Evolutionary conservation across 2,329 filamentous ascomycete genomes (phyloP).

Genomic region (Eutypa lata): DNA sequence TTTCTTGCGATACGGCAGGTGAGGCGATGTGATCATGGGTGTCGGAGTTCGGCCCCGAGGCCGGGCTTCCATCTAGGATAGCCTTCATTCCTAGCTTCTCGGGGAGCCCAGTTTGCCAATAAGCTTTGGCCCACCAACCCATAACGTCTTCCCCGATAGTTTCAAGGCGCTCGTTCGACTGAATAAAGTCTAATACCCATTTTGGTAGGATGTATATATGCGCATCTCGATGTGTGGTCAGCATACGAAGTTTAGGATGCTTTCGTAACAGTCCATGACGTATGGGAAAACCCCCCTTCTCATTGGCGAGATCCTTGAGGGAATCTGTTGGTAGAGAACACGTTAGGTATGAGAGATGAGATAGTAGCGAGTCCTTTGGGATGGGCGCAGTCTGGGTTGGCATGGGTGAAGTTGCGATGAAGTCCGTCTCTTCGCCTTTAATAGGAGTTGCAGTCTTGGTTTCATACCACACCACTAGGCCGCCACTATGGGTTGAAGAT

Average conservation of each 20-base stretch:
- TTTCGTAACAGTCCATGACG: slow-evolving; percentile 73
- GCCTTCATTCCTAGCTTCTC: slow-evolving; percentile 73
- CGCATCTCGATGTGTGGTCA: slow-evolving; percentile 82
- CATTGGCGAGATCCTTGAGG: slow-evolving; percentile 76
- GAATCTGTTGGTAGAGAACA: slow-evolving; percentile 86
- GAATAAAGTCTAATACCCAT: slow-evolving; percentile 85
- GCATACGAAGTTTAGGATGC: slow-evolving; percentile 74
- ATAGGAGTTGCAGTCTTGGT: slow-evolving; percentile 72
- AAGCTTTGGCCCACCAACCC: slow-evolving; percentile 92
- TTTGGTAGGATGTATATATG: slow-evolving; percentile 93
- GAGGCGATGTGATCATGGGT: slow-evolving; percentile 17
- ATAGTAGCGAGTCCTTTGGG: slow-evolving; percentile 62
- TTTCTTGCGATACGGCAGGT: slow-evolving; percentile 15
- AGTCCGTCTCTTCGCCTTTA: slow-evolving; percentile 91
- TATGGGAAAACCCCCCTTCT: slow-evolving; percentile 68
- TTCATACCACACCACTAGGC: slow-evolving; percentile 86
- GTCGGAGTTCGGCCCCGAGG: slow-evolving; percentile 36
- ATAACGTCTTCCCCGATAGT: slow-evolving; percentile 88
- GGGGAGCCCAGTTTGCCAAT: slow-evolving; percentile 80
- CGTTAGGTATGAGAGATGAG: slow-evolving; percentile 73
- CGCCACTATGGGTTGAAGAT: slow-evolving; percentile 60
- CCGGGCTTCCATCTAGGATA: slow-evolving; percentile 52
- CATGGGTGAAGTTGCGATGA: slow-evolving; percentile 74
- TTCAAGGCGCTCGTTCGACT: slow-evolving; percentile 76
- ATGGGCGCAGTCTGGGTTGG: slow-evolving; percentile 54